Evolutionary conservation across 805 yeast species (phyloP), one percentile per base, ranked within the genome.

Genomic region (Monosporozyma yasuniensis): DNA sequence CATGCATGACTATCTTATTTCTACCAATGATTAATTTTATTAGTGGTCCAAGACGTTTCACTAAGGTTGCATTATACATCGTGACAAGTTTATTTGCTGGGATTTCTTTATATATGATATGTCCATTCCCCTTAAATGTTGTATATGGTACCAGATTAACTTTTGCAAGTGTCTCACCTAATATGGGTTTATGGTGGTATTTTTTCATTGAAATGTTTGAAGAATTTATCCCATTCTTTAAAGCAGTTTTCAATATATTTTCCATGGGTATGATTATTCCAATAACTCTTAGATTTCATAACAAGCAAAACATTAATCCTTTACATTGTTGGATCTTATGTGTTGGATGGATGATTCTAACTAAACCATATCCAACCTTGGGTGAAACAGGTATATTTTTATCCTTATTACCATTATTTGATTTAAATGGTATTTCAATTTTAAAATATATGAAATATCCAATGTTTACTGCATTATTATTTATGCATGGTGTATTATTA

Each of bases 111-210:
- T 39, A 39, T 7, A 19, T 4, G 21, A 3, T 22, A 4, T 19
- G n/a, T 1, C 42, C 42, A 4, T 39, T 39, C 27, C 27, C 42
- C 9, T 5, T 39, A 18, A n/a, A 19, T 19, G n/a, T 21, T 19
- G 42, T 39, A 27, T 44, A 83, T 60, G 81, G 83, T 14, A 72
- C 79, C 3, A 67, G 77, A 5, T 61, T 87, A 5, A 70, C 72
- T 22, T 83, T 87, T 58, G 74, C 74, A 37, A 90, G 87, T 54
- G 79, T 89, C 53, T 74, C 82, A 4, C 99, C 99, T 25, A 93
- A 93, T 67, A 66, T 93, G 56, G 99, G 99, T 0, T 72, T 93
- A 19, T 93, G 99, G 99, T 93, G 99, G 99, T 93, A 93, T 70
- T 81, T 90, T 59, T 93, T 93, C 72, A 85, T 91, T 41, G 99